Evolutionary conservation across 148 eudicot species (phyloP).

Genomic region (Amaranthus hypochondriacus): DNA sequence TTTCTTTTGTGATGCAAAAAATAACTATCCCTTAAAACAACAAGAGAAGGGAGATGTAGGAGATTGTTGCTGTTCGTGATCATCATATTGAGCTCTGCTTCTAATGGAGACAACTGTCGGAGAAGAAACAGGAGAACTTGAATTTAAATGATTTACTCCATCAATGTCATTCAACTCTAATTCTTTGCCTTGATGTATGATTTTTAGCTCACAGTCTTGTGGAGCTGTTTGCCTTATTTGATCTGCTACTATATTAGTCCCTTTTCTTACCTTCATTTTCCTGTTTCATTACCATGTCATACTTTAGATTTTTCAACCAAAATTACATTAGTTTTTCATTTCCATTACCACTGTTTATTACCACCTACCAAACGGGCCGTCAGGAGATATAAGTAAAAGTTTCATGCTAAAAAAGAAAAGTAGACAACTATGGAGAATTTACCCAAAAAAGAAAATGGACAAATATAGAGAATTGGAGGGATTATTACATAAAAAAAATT

Average conservation of each 20-base stretch:
- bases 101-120: background rate
- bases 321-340: no score
- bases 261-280: conserved; percentile 52
- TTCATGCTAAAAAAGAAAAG: no score
- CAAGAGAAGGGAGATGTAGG: conserved; percentile 23
- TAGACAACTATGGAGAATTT: no score
- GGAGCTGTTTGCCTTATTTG: conserved; percentile 50
- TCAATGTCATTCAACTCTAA: background rate
- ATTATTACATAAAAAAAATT: no score
- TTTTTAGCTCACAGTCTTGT: conserved; percentile 51
- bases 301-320: no score
- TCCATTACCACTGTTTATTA: no score
- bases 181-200: conserved; percentile 69
- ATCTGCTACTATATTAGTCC: conserved; percentile 45
- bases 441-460: no score
- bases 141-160: background rate
- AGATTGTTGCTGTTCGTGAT: conserved; percentile 6
- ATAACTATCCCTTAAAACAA: conserved; percentile 23
- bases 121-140: background rate
- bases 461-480: no score
- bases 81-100: background rate
- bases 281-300: conserved; percentile 26
- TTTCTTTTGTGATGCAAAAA: background rate
- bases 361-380: no score
- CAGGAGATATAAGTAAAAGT: no score